Base-by-base conservation (phyloP, 495 filamentous ascomycete genomes). In the Annulohypoxylon maeteangense region DNA sequence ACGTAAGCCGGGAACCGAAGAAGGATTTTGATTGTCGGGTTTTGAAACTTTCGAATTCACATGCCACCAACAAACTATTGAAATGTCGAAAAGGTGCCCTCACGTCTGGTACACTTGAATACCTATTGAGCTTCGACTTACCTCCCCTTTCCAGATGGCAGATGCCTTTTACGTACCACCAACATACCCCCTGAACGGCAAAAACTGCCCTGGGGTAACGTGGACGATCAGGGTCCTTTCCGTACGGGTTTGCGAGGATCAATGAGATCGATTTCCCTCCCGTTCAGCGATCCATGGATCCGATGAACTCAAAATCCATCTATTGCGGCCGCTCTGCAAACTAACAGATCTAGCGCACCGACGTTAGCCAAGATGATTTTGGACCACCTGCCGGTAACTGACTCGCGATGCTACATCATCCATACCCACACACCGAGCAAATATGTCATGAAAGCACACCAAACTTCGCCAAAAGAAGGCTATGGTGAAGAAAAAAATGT, bases 361-460 rank as follows among this genome's bases (percentile, higher is more conserved):
- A 23, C 23, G 50, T 65, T 62, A 65, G 55, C 56, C 36, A 55
- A 11, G 54, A 56, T 56, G 44, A 11, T 36, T 57, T 32, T 44
- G 7, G 22, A 27, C 50, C 38, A 18, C 40, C 25, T 23, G n/a
- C 34, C 22, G 14, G 2, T 8, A 22, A 71, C 56, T 62, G 62
- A 71, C 68, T 66, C 68, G 68, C 42, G 18, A 25, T 44, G 36
- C 12, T 36, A 29, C 61, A 56, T 54, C 8, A n/a, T 48, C 25
- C 22, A 31, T 34, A n/a, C 14, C 45, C 44, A 44, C 34, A 65
- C 4, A 22, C 34, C 23, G 57, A 16, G 44, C 25, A 14, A 36
- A 27, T 65, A 65, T 54, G 34, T 34, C 61, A 61, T 48, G 11
- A 50, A 27, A n/a, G 40, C 53, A 57, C 38, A 51, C 40, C 20